Evolutionary conservation across 495 filamentous ascomycete species (phyloP).

Genomic region (Pyrenula massariospora): DNA sequence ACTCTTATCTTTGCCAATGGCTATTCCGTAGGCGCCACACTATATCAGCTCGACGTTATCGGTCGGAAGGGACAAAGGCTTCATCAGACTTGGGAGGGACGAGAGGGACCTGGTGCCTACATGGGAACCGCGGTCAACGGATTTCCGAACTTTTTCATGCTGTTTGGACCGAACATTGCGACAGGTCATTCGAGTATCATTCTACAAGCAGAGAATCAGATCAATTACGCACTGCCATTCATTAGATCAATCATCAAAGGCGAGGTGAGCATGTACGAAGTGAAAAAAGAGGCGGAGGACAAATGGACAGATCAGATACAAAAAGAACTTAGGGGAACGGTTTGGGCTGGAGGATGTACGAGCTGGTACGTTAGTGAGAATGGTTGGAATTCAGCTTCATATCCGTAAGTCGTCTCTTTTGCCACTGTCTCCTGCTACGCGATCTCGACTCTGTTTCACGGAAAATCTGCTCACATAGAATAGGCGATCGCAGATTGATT

Average conservation of each 20-base stretch:
- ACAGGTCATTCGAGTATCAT: conserved; percentile 55
- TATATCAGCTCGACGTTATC: conserved; percentile 23
- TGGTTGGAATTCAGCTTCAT: conserved; percentile 48
- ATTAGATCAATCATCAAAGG: conserved; percentile 29
- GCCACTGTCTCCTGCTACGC: background rate
- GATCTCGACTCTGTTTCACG: background rate
- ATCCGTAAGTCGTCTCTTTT: conserved; percentile 37
- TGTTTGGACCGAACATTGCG: conserved; percentile 54
- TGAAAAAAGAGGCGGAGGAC: conserved; percentile 40
- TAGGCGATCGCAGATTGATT: conserved; percentile 40
- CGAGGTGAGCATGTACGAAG: conserved; percentile 26
- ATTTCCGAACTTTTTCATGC: conserved; percentile 59
- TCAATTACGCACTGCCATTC: conserved; percentile 32
- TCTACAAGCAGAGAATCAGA: conserved; percentile 46
- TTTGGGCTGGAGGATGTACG: conserved; percentile 40
- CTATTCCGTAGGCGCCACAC: conserved; percentile 34
- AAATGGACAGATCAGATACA: conserved; percentile 43
- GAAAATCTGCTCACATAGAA: conserved; percentile 1
- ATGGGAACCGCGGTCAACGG: conserved; percentile 51
- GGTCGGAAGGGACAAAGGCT: conserved; percentile 37
- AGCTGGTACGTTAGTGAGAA: conserved; percentile 45
- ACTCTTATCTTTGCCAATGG: conserved; percentile 50
- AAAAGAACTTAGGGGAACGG: conserved; percentile 35
- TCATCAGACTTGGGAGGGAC: conserved; percentile 38
- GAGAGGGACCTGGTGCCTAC: conserved; percentile 50